Base-by-base conservation (phyloP, 2,329 filamentous ascomycete genomes). In the Botryotinia calthae region DNA sequence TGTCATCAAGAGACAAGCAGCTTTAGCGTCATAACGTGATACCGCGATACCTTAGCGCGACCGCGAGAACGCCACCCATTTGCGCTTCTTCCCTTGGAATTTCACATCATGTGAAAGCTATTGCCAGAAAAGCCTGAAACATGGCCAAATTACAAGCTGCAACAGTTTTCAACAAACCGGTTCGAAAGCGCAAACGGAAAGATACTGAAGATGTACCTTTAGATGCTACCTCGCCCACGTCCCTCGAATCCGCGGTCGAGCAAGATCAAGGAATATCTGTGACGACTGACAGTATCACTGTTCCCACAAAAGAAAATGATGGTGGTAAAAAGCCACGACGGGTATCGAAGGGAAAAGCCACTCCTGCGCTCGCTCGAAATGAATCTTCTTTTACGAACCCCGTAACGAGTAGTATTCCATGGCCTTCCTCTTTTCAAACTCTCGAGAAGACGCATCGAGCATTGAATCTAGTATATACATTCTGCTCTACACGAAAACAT, bases 401-500 rank as follows among this genome's bases (percentile, higher is more conserved):
- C 2, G 74, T 78, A 25, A 78, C 76, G 48, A 77, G 73, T 58
- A 63, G 73, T 18, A 72, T 80, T 18, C 76, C 79, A 59, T 98
- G 95, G 94, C 94, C 95, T 0, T 86, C 88, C 1, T 85, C 87
- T 63, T 93, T 98, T 81, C 91, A 89, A 72, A 84, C 86, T 59
- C 86, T 98, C 14, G 89, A 91, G 40, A 90, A 91, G 80, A 92
- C 91, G 0, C 93, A 98, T 81, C 88, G 90, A 74, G 95, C 96
- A 1, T 84, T 99, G 74, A 99, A 97, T 78, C 84, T 98, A 2
- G 94, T 98, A 0, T 97, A 94, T 78, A 98, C 96, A 0, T 98
- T 99, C 80, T 97, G 94, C 83, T 96, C 91, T 80, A 95, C 95
- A 1, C 90, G 96, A 63, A 98, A 97, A 80, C 93, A 98, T 78